Base-by-base conservation (phyloP, 2,329 filamentous ascomycete genomes). In the Colletotrichum sp. region DNA sequence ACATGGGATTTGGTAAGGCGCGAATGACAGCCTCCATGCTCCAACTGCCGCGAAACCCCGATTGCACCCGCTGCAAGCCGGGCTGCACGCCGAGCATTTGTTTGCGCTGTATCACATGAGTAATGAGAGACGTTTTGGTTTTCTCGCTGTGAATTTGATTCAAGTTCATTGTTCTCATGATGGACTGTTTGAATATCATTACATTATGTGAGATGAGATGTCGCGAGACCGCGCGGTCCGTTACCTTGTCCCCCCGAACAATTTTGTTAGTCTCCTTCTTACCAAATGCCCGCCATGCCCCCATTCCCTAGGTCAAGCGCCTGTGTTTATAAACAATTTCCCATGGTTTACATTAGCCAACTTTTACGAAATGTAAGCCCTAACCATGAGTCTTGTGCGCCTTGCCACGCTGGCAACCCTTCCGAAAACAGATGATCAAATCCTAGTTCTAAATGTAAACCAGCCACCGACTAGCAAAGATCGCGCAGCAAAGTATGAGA, bases 401-500 rank as follows among this genome's bases (percentile, higher is more conserved):
- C 10, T 8, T 52, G 10, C n/a, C 43, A 52, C n/a, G 43, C n/a
- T 5, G 43, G n/a, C 43, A 8, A 21, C n/a, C 43, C 43, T 52
- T 21, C 43, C 43, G 43, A 52, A 52, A 21, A 0, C 43, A 52
- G 43, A 52, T n/a, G 32, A 15, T 58, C 32, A 77, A 13, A 77
- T 74, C 8, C n/a, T 76, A 9, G 70, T 70, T 13, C 67, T 48
- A 10, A 76, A 48, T 7, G 68, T 61, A 8, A 77, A 65, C 74
- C 71, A 74, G 2, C 71, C 64, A 4, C 67, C 67, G 1, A 77
- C 28, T 1, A 78, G 58, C 21, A 78, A 34, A 10, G 76, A 58
- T 8, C 82, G 73, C 1, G 81, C 82, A 6, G 81, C 80, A 71
- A 83, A 79, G 30, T 81, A 81, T 18, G 80, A 83, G n/a, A 79